A percentile compares a stretch with the other conserved stretches of the same genome.
Evolutionary conservation across 2,329 filamentous ascomycete genomes (phyloP).

Genomic region (Aspergillus ustus): DNA sequence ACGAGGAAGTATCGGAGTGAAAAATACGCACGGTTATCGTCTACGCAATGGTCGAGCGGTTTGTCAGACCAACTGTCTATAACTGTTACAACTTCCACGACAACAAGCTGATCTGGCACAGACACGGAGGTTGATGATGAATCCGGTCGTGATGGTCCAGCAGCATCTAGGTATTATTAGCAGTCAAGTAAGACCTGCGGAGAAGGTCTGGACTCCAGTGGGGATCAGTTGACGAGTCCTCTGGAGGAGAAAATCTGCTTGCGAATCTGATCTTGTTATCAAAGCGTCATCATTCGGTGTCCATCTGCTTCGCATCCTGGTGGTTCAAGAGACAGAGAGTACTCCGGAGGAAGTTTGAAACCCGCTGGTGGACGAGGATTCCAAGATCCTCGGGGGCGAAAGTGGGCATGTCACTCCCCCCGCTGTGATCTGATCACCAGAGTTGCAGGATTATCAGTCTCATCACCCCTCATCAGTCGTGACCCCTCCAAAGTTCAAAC

Average conservation of each 20-base stretch:
- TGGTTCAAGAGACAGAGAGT: neutral
- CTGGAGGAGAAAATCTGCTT: neutral
- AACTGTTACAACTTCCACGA: neutral
- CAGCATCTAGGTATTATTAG: constrained; percentile 2
- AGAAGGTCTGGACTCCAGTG: constrained; percentile 10
- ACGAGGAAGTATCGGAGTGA: neutral
- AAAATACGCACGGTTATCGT: neutral
- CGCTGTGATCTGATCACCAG: constrained; percentile 5
- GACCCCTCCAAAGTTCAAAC: constrained; percentile 2
- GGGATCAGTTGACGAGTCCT: constrained; percentile 8
- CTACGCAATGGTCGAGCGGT: neutral
- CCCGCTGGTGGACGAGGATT: neutral
- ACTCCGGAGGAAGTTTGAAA: neutral
- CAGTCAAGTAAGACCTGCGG: neutral
- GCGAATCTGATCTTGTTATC: neutral
- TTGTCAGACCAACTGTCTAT: neutral
- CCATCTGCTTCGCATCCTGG: neutral
- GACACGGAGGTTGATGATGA: neutral
- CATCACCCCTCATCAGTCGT: neutral
- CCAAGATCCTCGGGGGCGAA: neutral
- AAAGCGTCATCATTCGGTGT: constrained; percentile 1
- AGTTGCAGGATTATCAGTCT: neutral
- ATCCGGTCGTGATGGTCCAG: neutral
- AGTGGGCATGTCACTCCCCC: constrained; percentile 10
- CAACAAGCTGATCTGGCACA: neutral